A percentile compares a stretch with the other conserved stretches of the same genome.
Evolutionary conservation across 208 protist species (phyloP).

Genomic region (Leishmania tarentolae): DNA sequence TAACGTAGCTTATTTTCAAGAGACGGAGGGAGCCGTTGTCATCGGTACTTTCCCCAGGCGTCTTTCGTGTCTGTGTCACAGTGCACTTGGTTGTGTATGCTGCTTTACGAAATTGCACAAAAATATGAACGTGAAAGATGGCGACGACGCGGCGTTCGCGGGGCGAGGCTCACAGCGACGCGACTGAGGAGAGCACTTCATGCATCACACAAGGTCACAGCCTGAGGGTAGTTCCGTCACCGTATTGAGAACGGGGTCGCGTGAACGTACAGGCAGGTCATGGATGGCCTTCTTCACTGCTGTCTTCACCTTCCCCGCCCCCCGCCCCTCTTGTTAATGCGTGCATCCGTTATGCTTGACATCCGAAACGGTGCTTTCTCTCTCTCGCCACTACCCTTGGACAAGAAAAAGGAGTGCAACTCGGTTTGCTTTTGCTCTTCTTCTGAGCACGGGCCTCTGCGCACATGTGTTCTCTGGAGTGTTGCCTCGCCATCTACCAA

Average conservation of each 20-base stretch:
- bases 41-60: not conserved
- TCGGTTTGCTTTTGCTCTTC: not conserved
- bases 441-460: not conserved
- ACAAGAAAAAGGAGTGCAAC: not conserved
- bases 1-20: not conserved
- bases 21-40: not conserved
- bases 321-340: no score
- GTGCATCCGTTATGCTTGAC: not conserved
- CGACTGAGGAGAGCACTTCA: not conserved
- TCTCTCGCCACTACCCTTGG: not conserved
- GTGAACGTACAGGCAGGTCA: not conserved
- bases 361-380: not conserved
- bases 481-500: not conserved
- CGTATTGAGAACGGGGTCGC: not conserved
- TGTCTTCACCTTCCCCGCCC: constrained; percentile 1
- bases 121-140: not conserved
- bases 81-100: not conserved
- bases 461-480: not conserved
- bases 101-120: not conserved
- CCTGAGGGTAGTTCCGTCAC: not conserved
- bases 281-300: not conserved
- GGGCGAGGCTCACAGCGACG: not conserved
- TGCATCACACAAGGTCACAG: not conserved
- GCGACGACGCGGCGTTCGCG: not conserved
- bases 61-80: not conserved